A percentile compares a stretch with the other conserved stretches of the same genome.
Conservation (phyloP, 225 moss, liverwort and hornwort species). For the Polytrichum commune region DNA sequence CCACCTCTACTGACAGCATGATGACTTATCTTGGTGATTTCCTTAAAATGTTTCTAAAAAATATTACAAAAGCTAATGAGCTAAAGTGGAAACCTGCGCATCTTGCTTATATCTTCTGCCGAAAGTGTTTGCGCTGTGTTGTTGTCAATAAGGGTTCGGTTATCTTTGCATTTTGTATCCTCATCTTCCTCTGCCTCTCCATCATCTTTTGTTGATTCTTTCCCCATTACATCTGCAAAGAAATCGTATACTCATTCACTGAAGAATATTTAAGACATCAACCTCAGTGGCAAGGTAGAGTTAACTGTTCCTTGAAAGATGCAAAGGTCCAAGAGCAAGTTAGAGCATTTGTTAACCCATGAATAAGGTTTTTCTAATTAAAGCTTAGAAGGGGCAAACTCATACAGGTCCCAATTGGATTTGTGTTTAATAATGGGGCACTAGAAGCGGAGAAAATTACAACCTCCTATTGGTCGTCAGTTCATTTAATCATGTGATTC, state of each 20-base stretch:
- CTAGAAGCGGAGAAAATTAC: no score
- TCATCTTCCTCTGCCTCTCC: conserved; percentile 46
- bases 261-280: background rate
- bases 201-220: conserved; percentile 19
- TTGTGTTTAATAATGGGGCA: no score
- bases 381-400: no score
- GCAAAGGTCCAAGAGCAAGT: background rate
- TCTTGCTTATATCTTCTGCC: conserved; percentile 79
- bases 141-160: conserved; percentile 79
- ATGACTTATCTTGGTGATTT: no score
- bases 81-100: conserved; percentile 66
- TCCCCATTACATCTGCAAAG: no score
- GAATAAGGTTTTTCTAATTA: background rate
- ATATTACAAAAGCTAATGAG: no score
- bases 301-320: background rate
- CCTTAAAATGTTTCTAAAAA: no score
- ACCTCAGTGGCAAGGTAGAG: background rate
- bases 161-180: conserved; percentile 61
- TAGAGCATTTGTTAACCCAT: background rate
- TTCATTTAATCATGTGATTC: no score
- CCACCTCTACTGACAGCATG: no score
- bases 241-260: background rate
- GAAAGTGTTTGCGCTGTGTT: conserved; percentile 93
- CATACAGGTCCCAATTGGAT: no score
- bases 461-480: no score